Percentiles rank a stretch among this genome's conserved stretches.
Conservation (phyloP, 371 early-diverging fungal species). For the Hamiltosporidium tvaerminnensis region DNA sequence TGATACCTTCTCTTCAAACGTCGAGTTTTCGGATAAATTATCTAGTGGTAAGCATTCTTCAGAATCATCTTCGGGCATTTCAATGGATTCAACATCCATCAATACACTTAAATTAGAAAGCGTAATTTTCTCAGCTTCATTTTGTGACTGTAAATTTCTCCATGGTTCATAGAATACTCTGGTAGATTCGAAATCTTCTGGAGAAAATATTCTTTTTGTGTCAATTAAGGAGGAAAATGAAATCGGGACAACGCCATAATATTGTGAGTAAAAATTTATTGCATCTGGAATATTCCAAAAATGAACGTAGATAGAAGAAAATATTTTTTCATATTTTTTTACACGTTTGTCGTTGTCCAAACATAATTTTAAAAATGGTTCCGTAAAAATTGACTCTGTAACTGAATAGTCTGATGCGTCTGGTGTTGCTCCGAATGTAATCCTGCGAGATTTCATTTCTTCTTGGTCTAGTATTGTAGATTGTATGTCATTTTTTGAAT, state of each 20-base stretch:
- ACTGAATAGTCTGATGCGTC: too few relatives aligned
- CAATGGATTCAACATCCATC: background rate
- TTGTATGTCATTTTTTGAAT: too few relatives aligned
- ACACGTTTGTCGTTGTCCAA: too few relatives aligned
- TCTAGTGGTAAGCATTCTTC: background rate
- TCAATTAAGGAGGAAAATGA: background rate
- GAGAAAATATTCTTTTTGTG: background rate
- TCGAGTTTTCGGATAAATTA: background rate
- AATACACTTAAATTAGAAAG: background rate
- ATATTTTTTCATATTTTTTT: too few relatives aligned
- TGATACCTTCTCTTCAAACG: slow-evolving; percentile 17
- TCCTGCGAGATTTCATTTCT: too few relatives aligned
- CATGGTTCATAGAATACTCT: background rate
- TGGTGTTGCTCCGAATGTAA: too few relatives aligned
- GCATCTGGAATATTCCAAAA: background rate
- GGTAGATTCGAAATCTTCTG: background rate
- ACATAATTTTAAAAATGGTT: too few relatives aligned
- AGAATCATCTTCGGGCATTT: background rate
- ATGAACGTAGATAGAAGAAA: background rate
- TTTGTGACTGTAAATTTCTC: background rate
- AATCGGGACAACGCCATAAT: background rate
- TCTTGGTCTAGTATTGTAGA: too few relatives aligned
- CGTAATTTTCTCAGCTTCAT: too few relatives aligned
- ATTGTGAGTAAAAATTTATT: background rate
- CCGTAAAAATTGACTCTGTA: too few relatives aligned